Evolutionary conservation across 805 yeast genomes (phyloP).

Genomic region (Torulaspora indica): DNA sequence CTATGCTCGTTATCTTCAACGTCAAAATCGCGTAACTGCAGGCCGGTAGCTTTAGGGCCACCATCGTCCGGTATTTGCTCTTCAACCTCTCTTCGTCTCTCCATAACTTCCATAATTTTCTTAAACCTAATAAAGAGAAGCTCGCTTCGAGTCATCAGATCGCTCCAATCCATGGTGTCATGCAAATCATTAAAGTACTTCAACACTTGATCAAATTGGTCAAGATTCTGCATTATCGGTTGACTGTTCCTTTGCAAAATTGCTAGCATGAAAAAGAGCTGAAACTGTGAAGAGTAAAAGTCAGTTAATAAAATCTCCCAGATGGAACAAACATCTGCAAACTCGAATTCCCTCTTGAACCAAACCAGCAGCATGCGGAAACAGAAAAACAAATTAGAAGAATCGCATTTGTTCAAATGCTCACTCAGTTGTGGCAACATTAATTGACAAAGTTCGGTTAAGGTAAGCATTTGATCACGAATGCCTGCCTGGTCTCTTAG

Average conservation of each 20-base stretch:
- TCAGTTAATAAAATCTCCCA: conserved; percentile 96
- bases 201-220: conserved; percentile 83
- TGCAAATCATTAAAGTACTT: conserved; percentile 89
- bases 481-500: conserved; percentile 90
- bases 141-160: conserved; percentile 78
- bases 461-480: conserved; percentile 76
- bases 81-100: conserved; percentile 42
- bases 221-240: conserved; percentile 66
- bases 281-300: conserved; percentile 79
- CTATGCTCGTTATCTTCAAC: conserved; percentile 4
- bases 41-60: conserved; percentile 8
- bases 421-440: conserved; percentile 81
- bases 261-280: conserved; percentile 80
- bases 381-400: conserved; percentile 86
- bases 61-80: conserved; percentile 4
- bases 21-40: conserved; percentile 11
- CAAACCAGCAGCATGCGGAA: conserved; percentile 93
- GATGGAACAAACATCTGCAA: conserved; percentile 68
- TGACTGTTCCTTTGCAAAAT: conserved; percentile 83
- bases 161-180: conserved; percentile 68
- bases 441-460: conserved; percentile 81
- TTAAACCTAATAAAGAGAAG: conserved; percentile 73
- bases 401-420: conserved; percentile 82
- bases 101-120: conserved; percentile 75
- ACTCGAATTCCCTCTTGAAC: conserved; percentile 86